These are phyloP conservation scores for Myxozyma mucilagina DNA, from an alignment of 805 yeast genomes.

Conservation along the genomic window DNA sequence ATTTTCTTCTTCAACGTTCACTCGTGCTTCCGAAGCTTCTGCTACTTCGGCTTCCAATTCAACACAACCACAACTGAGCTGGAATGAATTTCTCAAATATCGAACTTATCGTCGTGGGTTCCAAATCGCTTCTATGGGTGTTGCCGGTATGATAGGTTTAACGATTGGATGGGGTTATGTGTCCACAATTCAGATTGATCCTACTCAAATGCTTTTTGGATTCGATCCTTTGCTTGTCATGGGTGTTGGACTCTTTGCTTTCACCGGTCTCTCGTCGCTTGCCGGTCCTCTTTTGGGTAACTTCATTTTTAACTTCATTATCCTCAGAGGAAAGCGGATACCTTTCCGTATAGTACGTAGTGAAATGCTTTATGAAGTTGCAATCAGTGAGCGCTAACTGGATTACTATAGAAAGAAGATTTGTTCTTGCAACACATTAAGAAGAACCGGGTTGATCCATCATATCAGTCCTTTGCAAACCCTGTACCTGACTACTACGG, in stretches of 20 bases:
- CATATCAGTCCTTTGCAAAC: conserved; percentile 78
- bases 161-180: conserved; percentile 70
- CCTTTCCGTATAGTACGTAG: conserved; percentile 38
- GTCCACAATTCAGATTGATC: conserved; percentile 81
- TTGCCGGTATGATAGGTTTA: conserved; percentile 68
- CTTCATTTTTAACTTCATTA: conserved; percentile 53
- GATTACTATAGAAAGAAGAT: conserved; percentile 55
- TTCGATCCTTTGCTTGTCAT: conserved; percentile 84
- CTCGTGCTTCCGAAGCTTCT: neutral
- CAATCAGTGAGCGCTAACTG: neutral
- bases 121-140: conserved; percentile 64
- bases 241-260: conserved; percentile 68
- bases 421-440: conserved; percentile 72
- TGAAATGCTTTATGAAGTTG: conserved; percentile 16
- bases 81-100: conserved; percentile 79
- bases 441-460: conserved; percentile 85
- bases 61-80: conserved; percentile 47
- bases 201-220: conserved; percentile 82
- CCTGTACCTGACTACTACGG: conserved; percentile 99
- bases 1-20: neutral
- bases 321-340: conserved; percentile 14
- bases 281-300: conserved; percentile 83
- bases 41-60: neutral
- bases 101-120: conserved; percentile 73
- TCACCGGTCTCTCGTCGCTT: conserved; percentile 76